Evolutionary conservation across 495 filamentous ascomycete genomes (phyloP).

Genomic region (Annulohypoxylon bovei): DNA sequence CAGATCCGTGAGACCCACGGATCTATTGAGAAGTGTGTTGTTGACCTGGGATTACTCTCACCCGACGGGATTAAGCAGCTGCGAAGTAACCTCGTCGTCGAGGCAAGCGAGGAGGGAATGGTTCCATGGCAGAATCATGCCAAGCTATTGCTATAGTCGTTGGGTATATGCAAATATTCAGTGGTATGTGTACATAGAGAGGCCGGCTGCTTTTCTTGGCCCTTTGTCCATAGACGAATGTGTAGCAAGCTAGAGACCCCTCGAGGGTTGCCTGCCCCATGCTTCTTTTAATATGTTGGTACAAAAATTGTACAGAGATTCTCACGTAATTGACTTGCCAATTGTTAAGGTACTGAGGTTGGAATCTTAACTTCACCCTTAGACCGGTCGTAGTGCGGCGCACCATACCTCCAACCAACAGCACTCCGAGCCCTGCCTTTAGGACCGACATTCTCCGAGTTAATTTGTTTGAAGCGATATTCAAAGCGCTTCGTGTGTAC

Average conservation of each 20-base stretch:
- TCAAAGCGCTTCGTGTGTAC: conserved; percentile 68
- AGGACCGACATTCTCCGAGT: conserved; percentile 56
- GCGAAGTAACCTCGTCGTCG: conserved; percentile 58
- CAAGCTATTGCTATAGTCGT: conserved; percentile 28
- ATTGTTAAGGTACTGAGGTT: conserved; percentile 49
- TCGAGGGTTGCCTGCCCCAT: background rate
- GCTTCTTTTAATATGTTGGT: conserved; percentile 13
- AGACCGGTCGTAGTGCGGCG: conserved; percentile 58
- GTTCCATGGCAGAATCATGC: conserved; percentile 48
- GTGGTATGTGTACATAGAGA: conserved; percentile 40
- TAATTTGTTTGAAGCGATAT: conserved; percentile 79
- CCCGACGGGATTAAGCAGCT: conserved; percentile 61
- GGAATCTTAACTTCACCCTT: conserved; percentile 60
- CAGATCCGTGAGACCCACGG: conserved; percentile 64
- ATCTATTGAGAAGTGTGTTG: conserved; percentile 65
- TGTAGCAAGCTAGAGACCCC: background rate
- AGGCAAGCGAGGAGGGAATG: conserved; percentile 41
- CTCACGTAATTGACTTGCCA: background rate
- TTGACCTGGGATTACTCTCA: conserved; percentile 61
- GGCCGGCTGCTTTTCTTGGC: conserved; percentile 16
- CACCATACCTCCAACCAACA: conserved; percentile 69
- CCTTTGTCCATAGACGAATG: background rate
- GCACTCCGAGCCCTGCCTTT: conserved; percentile 62
- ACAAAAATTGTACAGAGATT: conserved; percentile 36
- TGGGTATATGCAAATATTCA: conserved; percentile 39